Evolutionary conservation across 176 grass and related monocot genomes (phyloP).

Genomic region (Ensete ventricosum): DNA sequence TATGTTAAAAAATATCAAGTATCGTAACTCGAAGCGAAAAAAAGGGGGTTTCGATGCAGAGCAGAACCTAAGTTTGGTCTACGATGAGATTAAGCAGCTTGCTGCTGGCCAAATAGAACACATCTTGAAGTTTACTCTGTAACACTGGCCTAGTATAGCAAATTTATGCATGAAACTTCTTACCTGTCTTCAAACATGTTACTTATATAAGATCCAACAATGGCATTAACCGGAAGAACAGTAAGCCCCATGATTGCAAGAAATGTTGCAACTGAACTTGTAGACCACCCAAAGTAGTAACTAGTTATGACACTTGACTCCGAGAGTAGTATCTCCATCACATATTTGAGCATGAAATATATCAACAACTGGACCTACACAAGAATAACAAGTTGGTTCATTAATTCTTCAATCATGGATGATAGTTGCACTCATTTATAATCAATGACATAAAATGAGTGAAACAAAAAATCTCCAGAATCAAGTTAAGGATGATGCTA

Average conservation of each 20-base stretch:
- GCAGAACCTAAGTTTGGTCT: too few species aligned
- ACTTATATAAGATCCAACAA: conserved; percentile 86
- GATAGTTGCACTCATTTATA: background rate
- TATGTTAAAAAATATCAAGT: too few species aligned
- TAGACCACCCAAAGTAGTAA: conserved; percentile 89
- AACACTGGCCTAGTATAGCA: too few species aligned
- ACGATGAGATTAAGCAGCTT: too few species aligned
- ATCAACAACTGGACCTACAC: conserved; percentile 77
- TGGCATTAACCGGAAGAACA: conserved; percentile 84
- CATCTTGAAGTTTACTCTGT: too few species aligned
- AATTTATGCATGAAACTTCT: conserved; percentile 14
- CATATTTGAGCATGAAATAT: conserved; percentile 98
- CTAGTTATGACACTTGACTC: conserved; percentile 87
- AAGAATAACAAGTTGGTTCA: background rate
- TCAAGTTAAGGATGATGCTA: conserved; percentile 31
- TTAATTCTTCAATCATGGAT: background rate
- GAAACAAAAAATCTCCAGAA: background rate
- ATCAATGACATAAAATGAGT: background rate
- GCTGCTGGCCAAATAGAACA: too few species aligned
- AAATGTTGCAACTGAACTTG: conserved; percentile 77
- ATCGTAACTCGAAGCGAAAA: too few species aligned
- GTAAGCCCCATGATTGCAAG: conserved; percentile 82
- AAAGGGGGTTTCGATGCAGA: too few species aligned
- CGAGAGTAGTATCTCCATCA: conserved; percentile 89
- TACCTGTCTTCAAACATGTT: conserved; percentile 99